Base-by-base conservation (phyloP, 129 eudicot genomes). In the Centrapalus pauciflorus region DNA sequence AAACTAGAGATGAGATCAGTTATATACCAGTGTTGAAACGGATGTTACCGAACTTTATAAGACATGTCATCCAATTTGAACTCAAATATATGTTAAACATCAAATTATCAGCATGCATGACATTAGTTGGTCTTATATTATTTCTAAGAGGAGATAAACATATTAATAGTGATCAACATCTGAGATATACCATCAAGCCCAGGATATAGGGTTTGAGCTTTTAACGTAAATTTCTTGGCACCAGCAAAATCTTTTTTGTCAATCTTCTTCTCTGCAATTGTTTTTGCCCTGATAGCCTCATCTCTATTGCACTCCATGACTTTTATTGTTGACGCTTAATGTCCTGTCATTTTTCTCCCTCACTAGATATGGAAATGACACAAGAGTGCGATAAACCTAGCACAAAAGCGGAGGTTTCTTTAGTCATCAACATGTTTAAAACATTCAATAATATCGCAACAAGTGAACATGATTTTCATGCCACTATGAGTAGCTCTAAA, bases 241-340 rank as follows among this genome's bases (percentile, higher is more conserved):
- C 94, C 96, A 21, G 75, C 54, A 66, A 46, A 85, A 71, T 89
- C 90, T 67, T 62, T 76, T 8, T 78, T 83, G 7, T 61, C 64
- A 11, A 85, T 45, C 64, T 83, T 89, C 38, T 59, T 79, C 75
- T 83, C 90, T 12, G 96, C 96, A 60, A 85, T 83, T 50, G 75
- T 32, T 74, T 81, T 89, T 51, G 94, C 84, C 67, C 94, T 60
- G 19, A 71, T 8, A 9, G 88, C 94, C 80, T 89, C 96, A 34
- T 89, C 96, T 83, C 71, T 89, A 60, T 85, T 89, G 80, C 96
- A 89, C 64, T 89, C 96, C 94, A 89, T 89, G 37, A 20, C 69
- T 56, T 65, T 45, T 3, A 58, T 1, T 16, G 69, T 12, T 30
- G 55, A 50, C 8, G 35, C 62, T 56, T 66, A 29, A 43, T 64